These are phyloP conservation scores for Russula emetica DNA, from an alignment of 768 basidiomycete genomes.

Conservation along the genomic window DNA sequence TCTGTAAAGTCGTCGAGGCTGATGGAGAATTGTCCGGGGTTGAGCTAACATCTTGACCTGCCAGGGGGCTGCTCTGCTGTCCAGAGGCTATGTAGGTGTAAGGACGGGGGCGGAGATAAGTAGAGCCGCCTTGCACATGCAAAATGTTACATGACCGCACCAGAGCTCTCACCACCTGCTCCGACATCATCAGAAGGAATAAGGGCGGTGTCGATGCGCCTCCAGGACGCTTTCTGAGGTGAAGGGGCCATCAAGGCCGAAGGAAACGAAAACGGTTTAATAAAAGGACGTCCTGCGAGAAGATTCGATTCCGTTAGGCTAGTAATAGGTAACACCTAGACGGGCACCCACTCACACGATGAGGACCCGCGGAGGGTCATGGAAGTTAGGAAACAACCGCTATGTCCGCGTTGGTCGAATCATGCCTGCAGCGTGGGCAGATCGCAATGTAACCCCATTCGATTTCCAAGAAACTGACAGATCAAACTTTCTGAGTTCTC, in stretches of 20 bases:
- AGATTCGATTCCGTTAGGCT: background rate
- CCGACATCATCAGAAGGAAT: background rate
- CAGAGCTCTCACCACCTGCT: background rate
- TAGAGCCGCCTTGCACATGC: background rate
- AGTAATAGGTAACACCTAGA: background rate
- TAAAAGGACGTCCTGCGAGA: background rate
- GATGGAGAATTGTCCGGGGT: background rate
- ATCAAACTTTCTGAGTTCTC: background rate
- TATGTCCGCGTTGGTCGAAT: background rate
- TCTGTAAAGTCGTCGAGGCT: background rate
- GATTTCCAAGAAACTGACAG: background rate
- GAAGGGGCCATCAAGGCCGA: slow-evolving; percentile 20
- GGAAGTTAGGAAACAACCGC: background rate
- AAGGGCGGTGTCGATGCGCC: background rate
- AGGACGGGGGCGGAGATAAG: background rate
- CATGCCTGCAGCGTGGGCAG: background rate
- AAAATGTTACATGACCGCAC: slow-evolving; percentile 1
- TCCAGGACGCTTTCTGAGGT: slow-evolving; percentile 7
- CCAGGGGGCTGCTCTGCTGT: slow-evolving; percentile 1
- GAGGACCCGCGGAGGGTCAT: background rate
- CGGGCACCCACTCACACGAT: background rate
- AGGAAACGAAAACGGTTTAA: background rate
- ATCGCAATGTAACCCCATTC: background rate
- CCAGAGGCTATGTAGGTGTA: background rate
- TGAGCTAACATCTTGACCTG: background rate